A percentile compares a stretch with the other conserved stretches of the same genome.
phyloP scores from a whole-genome alignment of 1,284 basidiomycete genomes.

The Ustilago sp. region DNA sequence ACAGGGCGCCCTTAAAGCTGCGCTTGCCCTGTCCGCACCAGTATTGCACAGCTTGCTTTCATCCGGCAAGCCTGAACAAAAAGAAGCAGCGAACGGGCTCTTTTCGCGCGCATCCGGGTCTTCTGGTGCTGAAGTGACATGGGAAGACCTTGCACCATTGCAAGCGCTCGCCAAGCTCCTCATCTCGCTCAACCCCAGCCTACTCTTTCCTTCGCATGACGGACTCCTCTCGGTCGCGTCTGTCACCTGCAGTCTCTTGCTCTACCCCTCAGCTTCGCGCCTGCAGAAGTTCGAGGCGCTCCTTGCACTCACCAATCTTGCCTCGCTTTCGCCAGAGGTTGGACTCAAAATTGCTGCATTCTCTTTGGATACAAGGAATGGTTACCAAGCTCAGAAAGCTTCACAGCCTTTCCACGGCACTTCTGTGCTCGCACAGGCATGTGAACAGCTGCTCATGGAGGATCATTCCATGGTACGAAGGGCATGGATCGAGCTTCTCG shows the following conservation, averaged over 20 bases:
- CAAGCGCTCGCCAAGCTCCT: slow-evolving; percentile 92
- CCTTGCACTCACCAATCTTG: slow-evolving; percentile 95
- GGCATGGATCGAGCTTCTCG: slow-evolving; percentile 90
- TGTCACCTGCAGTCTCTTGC: slow-evolving; percentile 44
- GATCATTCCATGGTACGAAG: slow-evolving; percentile 84
- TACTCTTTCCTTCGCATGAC: slow-evolving; percentile 78
- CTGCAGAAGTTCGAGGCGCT: slow-evolving; percentile 90
- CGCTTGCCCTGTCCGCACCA: slow-evolving; percentile 73
- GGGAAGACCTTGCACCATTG: slow-evolving; percentile 76
- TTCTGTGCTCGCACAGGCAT: slow-evolving; percentile 26
- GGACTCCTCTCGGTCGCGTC: slow-evolving; percentile 29
- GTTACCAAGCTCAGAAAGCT: neutral
- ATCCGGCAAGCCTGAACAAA: neutral
- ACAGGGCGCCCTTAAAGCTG: slow-evolving; percentile 81
- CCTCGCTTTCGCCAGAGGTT: slow-evolving; percentile 73
- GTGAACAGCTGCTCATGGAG: slow-evolving; percentile 77
- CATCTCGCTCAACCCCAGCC: slow-evolving; percentile 87
- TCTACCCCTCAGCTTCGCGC: slow-evolving; percentile 73
- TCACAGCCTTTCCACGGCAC: slow-evolving; percentile 13
- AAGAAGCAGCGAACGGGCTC: neutral
- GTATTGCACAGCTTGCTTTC: slow-evolving; percentile 17
- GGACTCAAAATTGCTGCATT: slow-evolving; percentile 70
- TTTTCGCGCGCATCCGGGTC: slow-evolving; percentile 12
- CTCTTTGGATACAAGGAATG: slow-evolving; percentile 1
- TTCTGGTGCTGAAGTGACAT: slow-evolving; percentile 16